These are phyloP conservation scores for Eucalyptus coolabah DNA, from an alignment of 345 rosid genomes.

Conservation along the genomic window DNA sequence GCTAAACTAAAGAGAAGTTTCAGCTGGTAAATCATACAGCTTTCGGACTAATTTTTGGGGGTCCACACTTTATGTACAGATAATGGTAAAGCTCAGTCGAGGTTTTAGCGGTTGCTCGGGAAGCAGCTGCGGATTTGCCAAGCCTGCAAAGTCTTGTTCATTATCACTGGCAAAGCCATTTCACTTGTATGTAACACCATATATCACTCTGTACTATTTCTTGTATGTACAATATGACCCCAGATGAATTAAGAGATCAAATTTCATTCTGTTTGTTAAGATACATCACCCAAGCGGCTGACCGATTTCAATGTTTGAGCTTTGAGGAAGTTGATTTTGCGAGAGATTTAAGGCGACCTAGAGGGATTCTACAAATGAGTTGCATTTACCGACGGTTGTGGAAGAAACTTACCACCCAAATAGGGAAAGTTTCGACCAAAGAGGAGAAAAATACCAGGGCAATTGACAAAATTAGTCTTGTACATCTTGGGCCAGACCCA, in stretches of 20 bases:
- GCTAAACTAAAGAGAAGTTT: neutral
- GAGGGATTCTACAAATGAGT: neutral
- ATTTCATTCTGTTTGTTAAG: neutral
- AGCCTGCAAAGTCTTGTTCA: neutral
- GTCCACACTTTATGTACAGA: neutral
- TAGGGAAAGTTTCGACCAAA: neutral
- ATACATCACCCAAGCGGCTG: neutral
- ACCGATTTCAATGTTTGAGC: neutral
- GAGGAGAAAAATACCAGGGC: neutral
- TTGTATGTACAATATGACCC: constrained; percentile 13
- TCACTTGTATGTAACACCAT: neutral
- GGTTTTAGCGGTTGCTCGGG: neutral
- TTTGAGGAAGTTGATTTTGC: neutral
- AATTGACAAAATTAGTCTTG: neutral
- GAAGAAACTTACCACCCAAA: neutral
- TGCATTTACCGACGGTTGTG: neutral
- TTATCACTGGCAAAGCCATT: neutral
- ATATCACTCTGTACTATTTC: neutral
- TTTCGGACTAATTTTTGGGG: neutral
- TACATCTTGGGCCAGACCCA: neutral
- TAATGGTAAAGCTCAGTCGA: neutral
- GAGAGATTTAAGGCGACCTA: neutral
- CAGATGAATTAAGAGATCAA: neutral
- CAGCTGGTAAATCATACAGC: neutral
- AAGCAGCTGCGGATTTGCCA: neutral